A percentile compares a stretch with the other conserved stretches of the same genome.
Evolutionary conservation across 2,329 filamentous ascomycete species (phyloP).

Genomic region (Acephala macrosclerotiorum): DNA sequence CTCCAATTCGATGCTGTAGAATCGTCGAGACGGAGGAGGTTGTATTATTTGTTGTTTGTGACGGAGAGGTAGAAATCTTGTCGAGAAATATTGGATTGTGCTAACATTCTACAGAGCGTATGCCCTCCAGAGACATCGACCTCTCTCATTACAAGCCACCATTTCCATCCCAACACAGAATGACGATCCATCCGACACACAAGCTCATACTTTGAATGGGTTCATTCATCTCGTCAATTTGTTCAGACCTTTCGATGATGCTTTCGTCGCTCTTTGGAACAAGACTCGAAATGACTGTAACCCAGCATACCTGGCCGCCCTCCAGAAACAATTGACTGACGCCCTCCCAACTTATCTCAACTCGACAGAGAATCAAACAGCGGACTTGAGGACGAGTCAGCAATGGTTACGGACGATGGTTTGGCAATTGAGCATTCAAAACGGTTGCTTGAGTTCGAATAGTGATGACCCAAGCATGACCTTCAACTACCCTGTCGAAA

Average conservation of each 20-base stretch:
- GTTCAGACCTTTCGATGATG: conserved; percentile 71
- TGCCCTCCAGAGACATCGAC: conserved; percentile 73
- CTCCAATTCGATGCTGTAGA: conserved; percentile 64
- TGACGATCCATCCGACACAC: conserved; percentile 65
- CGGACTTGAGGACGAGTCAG: conserved; percentile 65
- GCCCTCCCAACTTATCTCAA: conserved; percentile 59
- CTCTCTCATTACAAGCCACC: conserved; percentile 73
- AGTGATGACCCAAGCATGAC: conserved; percentile 61
- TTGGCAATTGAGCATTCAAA: conserved; percentile 68
- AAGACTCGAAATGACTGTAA: conserved; percentile 66
- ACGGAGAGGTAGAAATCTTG: conserved; percentile 66
- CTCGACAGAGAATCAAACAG: conserved; percentile 58
- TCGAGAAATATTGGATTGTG: not conserved
- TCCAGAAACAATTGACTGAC: conserved; percentile 70
- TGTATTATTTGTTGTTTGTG: conserved; percentile 78
- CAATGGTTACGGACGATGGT: conserved; percentile 70
- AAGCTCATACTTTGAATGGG: conserved; percentile 58
- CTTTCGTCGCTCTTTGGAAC: conserved; percentile 71
- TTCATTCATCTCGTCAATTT: conserved; percentile 69
- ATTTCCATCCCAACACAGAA: conserved; percentile 69
- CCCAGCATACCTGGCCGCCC: conserved; percentile 59
- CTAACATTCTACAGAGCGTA: conserved; percentile 61
- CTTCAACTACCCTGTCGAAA: conserved; percentile 68
- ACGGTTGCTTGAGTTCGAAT: conserved; percentile 57
- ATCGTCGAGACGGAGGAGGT: conserved; percentile 66